Percentiles rank a stretch among this genome's conserved stretches.
Evolutionary conservation across 2,329 filamentous ascomycete genomes (phyloP).

Genomic region (Penicillium paneum): DNA sequence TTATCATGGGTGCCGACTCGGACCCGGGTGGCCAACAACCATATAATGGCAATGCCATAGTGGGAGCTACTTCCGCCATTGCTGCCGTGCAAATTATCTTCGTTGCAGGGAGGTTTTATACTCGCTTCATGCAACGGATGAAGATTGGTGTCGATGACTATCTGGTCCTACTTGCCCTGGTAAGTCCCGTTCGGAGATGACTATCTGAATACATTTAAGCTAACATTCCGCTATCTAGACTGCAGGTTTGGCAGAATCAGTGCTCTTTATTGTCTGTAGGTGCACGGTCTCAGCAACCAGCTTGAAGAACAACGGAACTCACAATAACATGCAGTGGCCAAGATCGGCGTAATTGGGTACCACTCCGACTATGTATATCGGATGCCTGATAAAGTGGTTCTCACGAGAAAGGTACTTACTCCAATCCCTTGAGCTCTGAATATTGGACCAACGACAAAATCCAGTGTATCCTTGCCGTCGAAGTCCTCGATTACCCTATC

Average conservation of each 20-base stretch:
- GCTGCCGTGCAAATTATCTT: constrained; percentile 21
- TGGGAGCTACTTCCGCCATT: constrained; percentile 18
- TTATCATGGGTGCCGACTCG: constrained; percentile 1
- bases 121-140: constrained; percentile 20
- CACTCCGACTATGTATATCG: neutral
- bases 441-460: neutral
- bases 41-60: constrained; percentile 14
- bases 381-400: neutral
- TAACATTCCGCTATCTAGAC: neutral
- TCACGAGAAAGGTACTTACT: neutral
- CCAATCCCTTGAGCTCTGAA: neutral
- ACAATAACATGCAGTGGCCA: neutral
- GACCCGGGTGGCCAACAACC: neutral
- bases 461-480: neutral
- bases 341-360: neutral
- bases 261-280: neutral
- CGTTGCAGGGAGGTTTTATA: constrained; percentile 23
- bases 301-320: neutral
- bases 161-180: constrained; percentile 24
- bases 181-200: constrained; percentile 5
- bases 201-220: neutral
- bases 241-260: neutral
- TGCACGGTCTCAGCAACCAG: neutral
- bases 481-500: constrained; percentile 12
- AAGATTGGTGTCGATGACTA: constrained; percentile 21